Base-by-base conservation (phyloP, 768 basidiomycete genomes). In the Mycena rebaudengoi region DNA sequence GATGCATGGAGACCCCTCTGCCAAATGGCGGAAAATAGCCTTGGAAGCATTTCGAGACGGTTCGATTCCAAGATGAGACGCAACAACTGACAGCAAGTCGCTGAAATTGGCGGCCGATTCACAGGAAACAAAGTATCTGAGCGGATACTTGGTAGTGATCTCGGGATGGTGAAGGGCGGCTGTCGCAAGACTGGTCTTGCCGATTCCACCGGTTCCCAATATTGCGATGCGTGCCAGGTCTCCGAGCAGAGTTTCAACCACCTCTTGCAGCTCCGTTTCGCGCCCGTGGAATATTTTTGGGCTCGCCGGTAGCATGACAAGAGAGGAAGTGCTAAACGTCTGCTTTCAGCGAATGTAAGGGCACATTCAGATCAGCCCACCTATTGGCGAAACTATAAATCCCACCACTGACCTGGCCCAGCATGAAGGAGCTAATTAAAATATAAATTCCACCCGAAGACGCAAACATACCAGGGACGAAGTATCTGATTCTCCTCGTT, bases 211-310 rank as follows among this genome's bases (percentile, higher is more conserved):
- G 0, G 59, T 35, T 3, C 59, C 59, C 13, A 60, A 18, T 30
- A 60, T 44, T n/a, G 37, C 23, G 8, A 44, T 30, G 13, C 40
- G 25, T 8, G 59, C 28, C 7, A 40, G 29, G n/a, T 32, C 39
- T 14, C 52, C 26, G 16, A 61, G 49, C 1, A 61, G 50, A 18
- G 44, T 37, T 10, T 37, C 11, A 20, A 52, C 28, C 28, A 61
- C 10, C 5, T 30, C 50, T 18, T 20, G 8, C 4, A 61, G 29
- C 28, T 61, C 59, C 7, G 5, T 7, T n/a, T 45, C 49, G 28
- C 58, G 45, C 8, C 58, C 48, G 32, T 50, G 48, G 37, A 60
- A 60, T 14, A 60, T 50, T 32, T 61, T 46, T 3, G 59, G 59
- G 10, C 5, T 52, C 13, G 49, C 26, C 10, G 59, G 59, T 14